These are phyloP conservation scores for Ramaria sp. DNA, from an alignment of 768 basidiomycete species.

Conservation along the genomic window DNA sequence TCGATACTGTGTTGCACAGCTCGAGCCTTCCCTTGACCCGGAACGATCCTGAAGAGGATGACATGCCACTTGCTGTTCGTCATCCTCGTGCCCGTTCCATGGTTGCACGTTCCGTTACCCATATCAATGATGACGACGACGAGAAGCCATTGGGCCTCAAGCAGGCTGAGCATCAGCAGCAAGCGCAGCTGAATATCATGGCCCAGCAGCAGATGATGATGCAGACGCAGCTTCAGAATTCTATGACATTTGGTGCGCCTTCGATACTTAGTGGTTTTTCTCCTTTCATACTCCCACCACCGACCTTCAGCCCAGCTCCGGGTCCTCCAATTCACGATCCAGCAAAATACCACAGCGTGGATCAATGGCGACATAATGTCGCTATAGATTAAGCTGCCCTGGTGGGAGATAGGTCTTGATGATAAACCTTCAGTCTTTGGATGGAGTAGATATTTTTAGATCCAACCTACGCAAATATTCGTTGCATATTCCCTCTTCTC, in stretches of 20 bases:
- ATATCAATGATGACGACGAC: conserved; percentile 49
- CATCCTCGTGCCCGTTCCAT: conserved; percentile 5
- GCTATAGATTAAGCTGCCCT: conserved; percentile 14
- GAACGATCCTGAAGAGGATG: conserved; percentile 22
- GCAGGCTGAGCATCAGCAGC: conserved; percentile 74
- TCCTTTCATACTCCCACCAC: conserved; percentile 25
- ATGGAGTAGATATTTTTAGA: neutral
- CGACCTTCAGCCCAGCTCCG: conserved; percentile 32
- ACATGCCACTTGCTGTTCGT: conserved; percentile 14
- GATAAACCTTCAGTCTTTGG: neutral
- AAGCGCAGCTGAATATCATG: conserved; percentile 42
- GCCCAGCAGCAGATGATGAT: conserved; percentile 55
- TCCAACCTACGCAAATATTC: conserved; percentile 5
- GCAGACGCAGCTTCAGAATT: conserved; percentile 67
- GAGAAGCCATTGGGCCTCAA: conserved; percentile 59
- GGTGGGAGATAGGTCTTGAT: neutral
- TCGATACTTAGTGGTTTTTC: conserved; percentile 63
- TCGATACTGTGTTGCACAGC: conserved; percentile 34
- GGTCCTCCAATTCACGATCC: conserved; percentile 57
- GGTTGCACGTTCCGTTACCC: neutral
- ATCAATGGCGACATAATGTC: conserved; percentile 74
- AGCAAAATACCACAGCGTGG: conserved; percentile 59
- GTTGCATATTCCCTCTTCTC: neutral
- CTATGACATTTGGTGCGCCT: conserved; percentile 56
- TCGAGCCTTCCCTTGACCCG: conserved; percentile 13